Base-by-base conservation (phyloP, 805 yeast species). In the Starmerella khaoyaiensis region DNA sequence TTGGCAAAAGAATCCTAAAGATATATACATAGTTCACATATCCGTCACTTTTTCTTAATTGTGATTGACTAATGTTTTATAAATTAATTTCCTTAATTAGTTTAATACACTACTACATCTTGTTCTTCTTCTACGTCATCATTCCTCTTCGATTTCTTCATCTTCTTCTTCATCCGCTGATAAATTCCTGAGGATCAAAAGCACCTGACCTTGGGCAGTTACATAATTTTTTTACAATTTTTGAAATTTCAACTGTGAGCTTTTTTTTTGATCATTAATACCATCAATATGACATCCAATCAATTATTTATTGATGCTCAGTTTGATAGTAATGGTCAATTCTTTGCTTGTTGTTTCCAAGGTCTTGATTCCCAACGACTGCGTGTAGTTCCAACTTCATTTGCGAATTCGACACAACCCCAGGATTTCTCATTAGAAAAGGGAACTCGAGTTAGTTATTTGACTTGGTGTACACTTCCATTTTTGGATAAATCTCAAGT, bases 351-450 rank as follows among this genome's bases (percentile, higher is more conserved):
- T 31, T 81, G 72, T 1, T 61, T 72, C 16, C 70, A 72, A 24
- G 77, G 82, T 1, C 66, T 82, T 41, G 87, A 80, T 55, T 64
- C 74, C 4, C 87, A 79, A 51, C 72, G 74, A 46, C 60, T 82
- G 26, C 65, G 75, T 39, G 79, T 79, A 2, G 35, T 39, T 8
- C 35, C 48, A 6, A 18, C 39, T 15, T 14, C 33, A 27, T 76
- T 74, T 51, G 66, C 78, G 15, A 51, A 65, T 4, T 56, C 57
- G 26, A 65, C 60, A 20, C 54, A 65, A 12, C 48, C 61, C 23
- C 54, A 62, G 5, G 72, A 71, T 16, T 68, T 69, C 49, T 62
- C 65, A 11, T 59, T 77, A 19, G 76, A 69, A 28, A 71, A 70
- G 52, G 67, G 69, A 21, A 56, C 63, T 26, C 61, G 63, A 47